Percentiles rank a stretch among this genome's conserved stretches.
phyloP scores from a whole-genome alignment of 2,329 filamentous ascomycete genomes.

The Cordyceps farinosa region DNA sequence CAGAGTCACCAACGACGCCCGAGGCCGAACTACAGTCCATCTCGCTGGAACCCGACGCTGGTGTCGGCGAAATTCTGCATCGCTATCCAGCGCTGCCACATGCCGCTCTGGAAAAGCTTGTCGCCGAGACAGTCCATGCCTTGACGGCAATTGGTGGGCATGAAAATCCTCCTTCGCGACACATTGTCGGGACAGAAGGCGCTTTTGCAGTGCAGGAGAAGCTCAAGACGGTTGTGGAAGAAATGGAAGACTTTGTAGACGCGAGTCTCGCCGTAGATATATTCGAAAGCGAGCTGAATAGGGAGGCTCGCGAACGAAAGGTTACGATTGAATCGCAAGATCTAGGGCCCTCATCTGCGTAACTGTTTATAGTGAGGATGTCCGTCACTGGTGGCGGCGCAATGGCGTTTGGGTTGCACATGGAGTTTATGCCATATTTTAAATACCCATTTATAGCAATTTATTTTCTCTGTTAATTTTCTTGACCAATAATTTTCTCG shows the following conservation, averaged over 20 bases:
- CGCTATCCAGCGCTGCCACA: constrained; percentile 72
- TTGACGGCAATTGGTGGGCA: constrained; percentile 90
- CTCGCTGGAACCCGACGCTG: constrained; percentile 33
- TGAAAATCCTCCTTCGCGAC: constrained; percentile 89
- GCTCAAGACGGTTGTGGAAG: constrained; percentile 91
- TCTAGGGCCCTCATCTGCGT: constrained; percentile 26
- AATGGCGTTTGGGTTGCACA: neutral
- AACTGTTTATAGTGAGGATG: constrained; percentile 18
- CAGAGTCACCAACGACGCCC: constrained; percentile 30
- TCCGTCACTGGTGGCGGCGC: neutral
- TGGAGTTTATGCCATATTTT: neutral
- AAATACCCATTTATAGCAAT: constrained; percentile 9
- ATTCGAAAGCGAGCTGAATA: constrained; percentile 53
- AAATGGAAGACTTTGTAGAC: constrained; percentile 93
- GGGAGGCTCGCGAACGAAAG: constrained; percentile 46
- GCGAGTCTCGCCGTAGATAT: constrained; percentile 83
- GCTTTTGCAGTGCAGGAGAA: constrained; percentile 90
- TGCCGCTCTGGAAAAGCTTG: constrained; percentile 66
- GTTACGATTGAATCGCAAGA: constrained; percentile 26
- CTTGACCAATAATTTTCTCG: neutral
- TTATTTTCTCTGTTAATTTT: neutral
- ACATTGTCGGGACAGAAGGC: constrained; percentile 90
- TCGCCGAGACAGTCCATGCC: constrained; percentile 86
- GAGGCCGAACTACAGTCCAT: constrained; percentile 28
- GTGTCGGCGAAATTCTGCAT: constrained; percentile 49